These are phyloP conservation scores for Aspergillus uvarum DNA, from an alignment of 2,329 filamentous ascomycete species.

Conservation along the genomic window DNA sequence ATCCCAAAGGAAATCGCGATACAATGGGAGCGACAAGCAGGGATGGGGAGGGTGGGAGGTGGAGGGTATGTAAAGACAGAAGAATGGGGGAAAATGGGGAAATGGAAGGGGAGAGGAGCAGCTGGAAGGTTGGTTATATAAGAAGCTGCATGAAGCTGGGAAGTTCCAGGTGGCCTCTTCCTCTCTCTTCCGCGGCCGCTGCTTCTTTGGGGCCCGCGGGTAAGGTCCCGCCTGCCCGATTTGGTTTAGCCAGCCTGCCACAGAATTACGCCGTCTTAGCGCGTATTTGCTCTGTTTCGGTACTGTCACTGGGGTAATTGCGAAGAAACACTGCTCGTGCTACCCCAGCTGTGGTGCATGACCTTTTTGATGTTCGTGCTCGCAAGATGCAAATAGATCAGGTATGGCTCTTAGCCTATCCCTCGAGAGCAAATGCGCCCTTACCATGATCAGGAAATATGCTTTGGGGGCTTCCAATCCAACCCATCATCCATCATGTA, in stretches of 20 bases:
- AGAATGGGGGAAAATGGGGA: conserved; percentile 13
- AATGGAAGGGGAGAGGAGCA: conserved; percentile 22
- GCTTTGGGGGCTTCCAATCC: neutral
- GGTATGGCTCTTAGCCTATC: neutral
- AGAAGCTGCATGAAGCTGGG: conserved; percentile 27
- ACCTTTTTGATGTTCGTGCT: neutral
- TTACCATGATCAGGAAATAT: neutral
- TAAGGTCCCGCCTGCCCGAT: conserved; percentile 17
- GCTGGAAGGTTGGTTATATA: conserved; percentile 33
- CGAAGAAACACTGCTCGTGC: neutral
- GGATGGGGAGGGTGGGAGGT: neutral
- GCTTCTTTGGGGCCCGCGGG: conserved; percentile 12
- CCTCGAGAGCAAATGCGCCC: neutral
- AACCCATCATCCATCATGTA: neutral
- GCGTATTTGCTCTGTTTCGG: neutral
- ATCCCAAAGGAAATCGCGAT: conserved; percentile 6
- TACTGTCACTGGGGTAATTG: neutral
- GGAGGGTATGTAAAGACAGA: neutral
- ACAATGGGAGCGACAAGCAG: neutral
- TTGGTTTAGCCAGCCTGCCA: conserved; percentile 13
- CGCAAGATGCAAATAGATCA: neutral
- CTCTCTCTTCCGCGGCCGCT: conserved; percentile 38
- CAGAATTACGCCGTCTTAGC: neutral
- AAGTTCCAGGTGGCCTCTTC: conserved; percentile 49
- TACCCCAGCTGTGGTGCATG: neutral